Evolutionary conservation across 371 early-diverging fungal species (phyloP), one percentile per base, ranked within the genome.

Genomic region (Lichtheimia corymbifera): DNA sequence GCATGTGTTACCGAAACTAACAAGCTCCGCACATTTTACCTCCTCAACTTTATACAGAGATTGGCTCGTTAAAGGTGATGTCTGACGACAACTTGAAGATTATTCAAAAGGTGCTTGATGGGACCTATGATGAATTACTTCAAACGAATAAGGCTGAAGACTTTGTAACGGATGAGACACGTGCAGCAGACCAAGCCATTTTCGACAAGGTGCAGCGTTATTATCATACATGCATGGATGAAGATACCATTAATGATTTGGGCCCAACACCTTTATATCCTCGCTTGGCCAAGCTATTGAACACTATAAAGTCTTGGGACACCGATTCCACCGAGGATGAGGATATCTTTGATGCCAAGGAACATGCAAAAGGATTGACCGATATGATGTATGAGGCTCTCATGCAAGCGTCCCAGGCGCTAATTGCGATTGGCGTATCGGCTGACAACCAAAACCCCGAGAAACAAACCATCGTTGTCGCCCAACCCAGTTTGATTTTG

Each of bases 401-500:
- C 17, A 47, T 18, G n/a, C n/a, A 47, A 47, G 18, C 5, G 4
- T 18, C 17, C 0, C 18, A 47, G 47, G 5, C 47, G 2, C 6
- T 47, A 11, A 11, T 43, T 17, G 12, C 50, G 9, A 5, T 27
- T 41, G 74, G 71, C 0, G 71, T 82, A 4, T 64, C 67, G 2
- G 62, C 72, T 43, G 88, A 88, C 60, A 62, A 67, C 51, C 77
- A 77, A 44, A 67, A 84, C 35, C 87, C 88, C 13, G 67, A 68
- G 5, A 47, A 59, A 0, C 72, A 78, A 50, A 62, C 75, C 3
- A 53, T 87, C 15, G 65, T 70, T 17, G 45, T 87, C 1, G 61
- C 51, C 7, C 87, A 87, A 65, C 62, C 71, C n/a, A 83, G 84
- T 1, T 50, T 85, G 18, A 79, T 83, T 14, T 64, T 87, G 47